These are phyloP conservation scores for Candida freyschussii DNA, from an alignment of 1,139 yeast genomes.

Conservation along the genomic window DNA sequence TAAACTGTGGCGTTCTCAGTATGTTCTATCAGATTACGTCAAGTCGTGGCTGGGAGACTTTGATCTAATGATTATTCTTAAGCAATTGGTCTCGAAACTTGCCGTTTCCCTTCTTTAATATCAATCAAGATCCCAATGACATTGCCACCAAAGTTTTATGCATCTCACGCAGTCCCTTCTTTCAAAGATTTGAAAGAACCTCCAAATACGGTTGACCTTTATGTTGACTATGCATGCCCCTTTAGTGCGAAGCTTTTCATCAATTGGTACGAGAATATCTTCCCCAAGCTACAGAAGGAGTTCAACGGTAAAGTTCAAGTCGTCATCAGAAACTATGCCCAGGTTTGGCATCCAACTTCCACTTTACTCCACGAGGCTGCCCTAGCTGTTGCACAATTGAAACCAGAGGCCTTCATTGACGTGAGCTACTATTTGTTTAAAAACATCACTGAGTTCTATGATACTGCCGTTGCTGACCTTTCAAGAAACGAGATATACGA, in stretches of 20 bases:
- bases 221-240: constrained; percentile 77
- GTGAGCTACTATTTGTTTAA: constrained; percentile 52
- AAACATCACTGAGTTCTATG: constrained; percentile 53
- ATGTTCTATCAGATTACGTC: too few species aligned
- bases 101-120: too few species aligned
- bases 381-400: constrained; percentile 57
- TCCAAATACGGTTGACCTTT: constrained; percentile 45
- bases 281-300: constrained; percentile 46
- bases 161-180: constrained; percentile 20
- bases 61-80: too few species aligned
- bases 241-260: constrained; percentile 62
- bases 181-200: constrained; percentile 8
- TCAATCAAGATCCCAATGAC: too few species aligned
- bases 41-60: too few species aligned
- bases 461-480: constrained; percentile 50
- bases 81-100: too few species aligned
- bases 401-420: constrained; percentile 61
- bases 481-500: constrained; percentile 54
- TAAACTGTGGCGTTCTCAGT: too few species aligned
- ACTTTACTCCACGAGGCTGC: constrained; percentile 66
- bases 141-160: constrained; percentile 22
- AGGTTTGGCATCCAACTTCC: constrained; percentile 85
- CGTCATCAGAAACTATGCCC: constrained; percentile 62
- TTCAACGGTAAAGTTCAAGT: constrained; percentile 49
- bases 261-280: constrained; percentile 47